Percentiles rank a stretch among this genome's conserved stretches.
phyloP scores from a whole-genome alignment of 1,284 basidiomycete genomes.

The Vanrija pseudolonga region DNA sequence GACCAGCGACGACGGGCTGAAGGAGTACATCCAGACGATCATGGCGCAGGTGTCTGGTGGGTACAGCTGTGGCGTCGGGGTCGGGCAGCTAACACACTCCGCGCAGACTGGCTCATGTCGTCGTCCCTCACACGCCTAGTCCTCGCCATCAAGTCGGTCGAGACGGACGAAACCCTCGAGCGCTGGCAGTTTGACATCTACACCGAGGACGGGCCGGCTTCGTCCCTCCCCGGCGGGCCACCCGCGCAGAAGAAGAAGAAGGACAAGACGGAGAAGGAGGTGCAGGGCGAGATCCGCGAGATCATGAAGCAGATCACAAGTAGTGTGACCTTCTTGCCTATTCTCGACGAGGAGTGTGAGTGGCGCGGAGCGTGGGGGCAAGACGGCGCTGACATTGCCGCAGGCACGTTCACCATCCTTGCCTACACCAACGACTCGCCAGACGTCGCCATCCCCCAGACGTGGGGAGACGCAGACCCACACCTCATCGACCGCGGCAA shows the following conservation, averaged over 20 bases:
- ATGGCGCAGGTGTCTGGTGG: slow-evolving; percentile 82
- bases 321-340: slow-evolving; percentile 90
- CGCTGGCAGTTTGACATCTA: slow-evolving; percentile 98
- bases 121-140: slow-evolving; percentile 89
- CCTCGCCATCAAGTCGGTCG: slow-evolving; percentile 91
- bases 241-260: slow-evolving; percentile 33
- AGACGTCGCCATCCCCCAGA: slow-evolving; percentile 65
- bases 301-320: slow-evolving; percentile 99
- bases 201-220: slow-evolving; percentile 52
- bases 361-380: slow-evolving; percentile 32
- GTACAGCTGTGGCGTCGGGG: too few relatives aligned
- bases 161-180: slow-evolving; percentile 85
- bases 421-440: slow-evolving; percentile 76
- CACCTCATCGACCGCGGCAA: slow-evolving; percentile 91
- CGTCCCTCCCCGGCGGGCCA: slow-evolving; percentile 10
- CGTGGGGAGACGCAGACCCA: slow-evolving; percentile 93
- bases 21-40: slow-evolving; percentile 89
- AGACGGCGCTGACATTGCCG: not conserved
- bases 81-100: not conserved
- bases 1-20: slow-evolving; percentile 85
- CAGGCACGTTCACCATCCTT: slow-evolving; percentile 77
- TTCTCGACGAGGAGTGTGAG: slow-evolving; percentile 88
- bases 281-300: slow-evolving; percentile 93
- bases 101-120: slow-evolving; percentile 83
- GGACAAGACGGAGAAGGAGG: slow-evolving; percentile 72